These are phyloP conservation scores for Globisporangium abappressorium DNA, from an alignment of 352 stramenopile genomes.

Conservation along the genomic window DNA sequence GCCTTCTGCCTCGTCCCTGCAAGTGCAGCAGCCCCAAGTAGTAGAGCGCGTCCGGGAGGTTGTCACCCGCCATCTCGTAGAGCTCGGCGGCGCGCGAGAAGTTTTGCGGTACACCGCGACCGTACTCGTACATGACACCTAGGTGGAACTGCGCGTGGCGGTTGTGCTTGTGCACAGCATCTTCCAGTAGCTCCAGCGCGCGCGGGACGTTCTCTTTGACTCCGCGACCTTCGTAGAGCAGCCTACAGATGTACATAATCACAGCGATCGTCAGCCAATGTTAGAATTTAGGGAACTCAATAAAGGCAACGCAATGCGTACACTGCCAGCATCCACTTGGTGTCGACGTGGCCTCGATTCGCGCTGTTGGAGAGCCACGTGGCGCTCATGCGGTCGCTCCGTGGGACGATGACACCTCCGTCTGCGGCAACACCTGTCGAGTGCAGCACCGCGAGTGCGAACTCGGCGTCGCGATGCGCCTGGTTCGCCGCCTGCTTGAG, in stretches of 20 bases:
- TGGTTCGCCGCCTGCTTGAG: slow-evolving; percentile 25
- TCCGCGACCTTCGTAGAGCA: slow-evolving; percentile 43
- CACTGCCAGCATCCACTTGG: slow-evolving; percentile 54
- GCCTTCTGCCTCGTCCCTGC: slow-evolving; percentile 38
- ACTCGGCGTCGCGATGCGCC: slow-evolving; percentile 40
- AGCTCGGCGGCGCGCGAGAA: slow-evolving; percentile 32
- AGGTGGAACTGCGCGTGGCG: slow-evolving; percentile 36
- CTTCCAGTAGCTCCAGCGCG: slow-evolving; percentile 30
- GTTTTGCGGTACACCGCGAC: slow-evolving; percentile 32
- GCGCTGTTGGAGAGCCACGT: slow-evolving; percentile 40
- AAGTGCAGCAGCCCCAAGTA: slow-evolving; percentile 49
- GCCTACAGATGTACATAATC: slow-evolving; percentile 15
- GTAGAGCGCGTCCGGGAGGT: slow-evolving; percentile 48
- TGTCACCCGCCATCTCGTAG: slow-evolving; percentile 27
- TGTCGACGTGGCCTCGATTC: slow-evolving; percentile 33
- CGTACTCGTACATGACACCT: slow-evolving; percentile 55
- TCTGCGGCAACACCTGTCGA: slow-evolving; percentile 3
- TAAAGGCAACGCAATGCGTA: slow-evolving; percentile 11
- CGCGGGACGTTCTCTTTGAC: slow-evolving; percentile 27
- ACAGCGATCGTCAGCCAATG: neutral
- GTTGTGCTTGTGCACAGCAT: slow-evolving; percentile 24
- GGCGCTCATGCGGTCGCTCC: slow-evolving; percentile 32
- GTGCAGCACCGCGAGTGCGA: slow-evolving; percentile 45
- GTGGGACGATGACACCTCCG: slow-evolving; percentile 14
- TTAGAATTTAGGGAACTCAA: neutral